These are phyloP conservation scores for Colletotrichum sp. DNA, from an alignment of 2,329 filamentous ascomycete genomes.

Conservation along the genomic window DNA sequence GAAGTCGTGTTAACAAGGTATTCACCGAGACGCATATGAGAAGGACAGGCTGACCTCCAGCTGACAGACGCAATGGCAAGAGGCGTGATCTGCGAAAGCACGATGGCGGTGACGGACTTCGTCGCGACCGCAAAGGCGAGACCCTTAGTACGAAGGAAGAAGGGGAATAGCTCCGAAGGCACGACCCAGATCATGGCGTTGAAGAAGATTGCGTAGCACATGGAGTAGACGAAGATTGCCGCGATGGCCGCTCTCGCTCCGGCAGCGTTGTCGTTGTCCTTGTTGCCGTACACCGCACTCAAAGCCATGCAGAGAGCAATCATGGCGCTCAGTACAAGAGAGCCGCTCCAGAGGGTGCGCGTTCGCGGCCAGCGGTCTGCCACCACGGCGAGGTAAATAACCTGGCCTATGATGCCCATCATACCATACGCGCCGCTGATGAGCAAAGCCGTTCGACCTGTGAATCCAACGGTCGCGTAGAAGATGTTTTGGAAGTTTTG, in stretches of 20 bases:
- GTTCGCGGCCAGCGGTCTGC: slow-evolving; percentile 36
- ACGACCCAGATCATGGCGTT: slow-evolving; percentile 39
- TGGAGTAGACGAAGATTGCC: slow-evolving; percentile 41
- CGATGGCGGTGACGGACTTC: slow-evolving; percentile 31
- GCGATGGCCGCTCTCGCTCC: slow-evolving; percentile 36
- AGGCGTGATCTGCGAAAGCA: slow-evolving; percentile 36
- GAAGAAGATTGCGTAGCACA: slow-evolving; percentile 40
- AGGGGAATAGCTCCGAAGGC: slow-evolving; percentile 34
- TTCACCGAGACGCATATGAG: fast-evolving
- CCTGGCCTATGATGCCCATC: slow-evolving; percentile 39
- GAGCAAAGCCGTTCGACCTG: slow-evolving; percentile 32
- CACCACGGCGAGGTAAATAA: slow-evolving; percentile 34
- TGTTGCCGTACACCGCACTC: slow-evolving; percentile 21
- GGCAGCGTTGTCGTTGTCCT: slow-evolving; percentile 22
- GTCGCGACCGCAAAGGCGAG: slow-evolving; percentile 33
- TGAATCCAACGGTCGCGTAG: slow-evolving; percentile 36
- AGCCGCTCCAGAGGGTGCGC: slow-evolving; percentile 10
- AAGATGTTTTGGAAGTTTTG: slow-evolving; percentile 42
- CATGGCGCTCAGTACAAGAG: slow-evolving; percentile 9
- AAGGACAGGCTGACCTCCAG: slow-evolving; percentile 31
- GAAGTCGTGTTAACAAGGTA: fast-evolving
- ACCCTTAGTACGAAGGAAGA: slow-evolving; percentile 29
- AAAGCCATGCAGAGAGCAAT: slow-evolving; percentile 26
- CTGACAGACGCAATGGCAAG: slow-evolving; percentile 36
- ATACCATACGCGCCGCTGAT: slow-evolving; percentile 40